Evolutionary conservation across 225 moss, liverwort and hornwort species (phyloP), one percentile per base, ranked within the genome.

Genomic region (Pseudisothecium myosuroides): DNA sequence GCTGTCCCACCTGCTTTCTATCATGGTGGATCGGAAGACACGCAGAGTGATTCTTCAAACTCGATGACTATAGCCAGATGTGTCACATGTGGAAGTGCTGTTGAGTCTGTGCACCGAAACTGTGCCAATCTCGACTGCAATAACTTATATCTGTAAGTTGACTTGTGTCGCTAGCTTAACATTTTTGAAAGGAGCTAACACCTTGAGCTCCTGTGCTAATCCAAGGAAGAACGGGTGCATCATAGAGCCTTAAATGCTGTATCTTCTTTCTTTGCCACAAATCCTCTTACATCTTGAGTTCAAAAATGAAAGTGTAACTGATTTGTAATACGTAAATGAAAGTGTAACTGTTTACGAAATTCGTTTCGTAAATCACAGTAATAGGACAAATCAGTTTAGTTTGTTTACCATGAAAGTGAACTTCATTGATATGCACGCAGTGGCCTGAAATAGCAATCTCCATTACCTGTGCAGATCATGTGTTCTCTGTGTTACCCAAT

Each of bases 41-140:
- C 63, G 65, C 85, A 73, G 56, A 85, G 39, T 54, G 86, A 65
- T 29, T 72, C 89, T 41, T 77, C 85, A n/a, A 84, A 77, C 76
- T 89, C 85, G 66, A 41, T 85, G 71, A 58, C 89, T 60, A 84
- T 94, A 86, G 96, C 95, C 41, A 90, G 90, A 86, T 99, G 99
- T 87, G 83, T 90, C 14, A 86, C 94, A n/a, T 99, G 99, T 86
- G 97, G 94, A 68, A 94, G 94, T 89, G 90, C 89, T 49, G 90
- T 97, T 76, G 95, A 96, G 88, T 93, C 98, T 50, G 88, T 94
- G 86, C 99, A 99, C 94, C 96, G 96, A 83, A 99, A 99, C 90
- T 99, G 97, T 89, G 99, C 99, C 91, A 99, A 97, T 86, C 91
- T 99, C 58, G 97, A 99, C 92, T 99, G 99, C 94, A 99, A 99